These are phyloP conservation scores for Neofusicoccum parvum DNA, from an alignment of 2,329 filamentous ascomycete genomes.

Conservation along the genomic window DNA sequence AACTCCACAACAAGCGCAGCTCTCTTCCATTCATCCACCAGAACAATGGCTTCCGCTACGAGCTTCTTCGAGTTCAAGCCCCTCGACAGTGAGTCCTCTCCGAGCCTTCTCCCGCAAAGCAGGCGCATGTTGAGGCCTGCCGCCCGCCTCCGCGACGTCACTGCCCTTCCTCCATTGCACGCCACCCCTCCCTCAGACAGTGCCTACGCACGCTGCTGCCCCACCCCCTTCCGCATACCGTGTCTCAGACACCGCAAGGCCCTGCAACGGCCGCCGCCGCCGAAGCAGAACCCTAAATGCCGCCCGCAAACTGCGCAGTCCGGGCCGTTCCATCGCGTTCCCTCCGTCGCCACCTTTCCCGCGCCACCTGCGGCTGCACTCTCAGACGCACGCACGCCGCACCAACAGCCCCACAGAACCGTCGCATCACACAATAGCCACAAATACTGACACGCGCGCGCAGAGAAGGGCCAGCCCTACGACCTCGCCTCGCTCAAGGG, in stretches of 20 bases:
- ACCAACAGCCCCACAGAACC: slow-evolving; percentile 21
- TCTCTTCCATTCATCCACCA: slow-evolving; percentile 3
- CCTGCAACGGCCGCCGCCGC: background rate
- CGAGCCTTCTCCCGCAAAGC: background rate
- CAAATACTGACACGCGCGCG: background rate
- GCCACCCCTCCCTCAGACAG: background rate
- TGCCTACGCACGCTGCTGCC: background rate
- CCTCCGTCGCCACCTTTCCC: background rate
- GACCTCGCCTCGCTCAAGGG: slow-evolving; percentile 73
- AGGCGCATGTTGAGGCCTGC: background rate
- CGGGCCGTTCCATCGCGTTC: too few species aligned
- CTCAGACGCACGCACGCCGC: too few species aligned
- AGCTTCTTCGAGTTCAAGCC: slow-evolving; percentile 84
- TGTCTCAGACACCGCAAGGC: background rate
- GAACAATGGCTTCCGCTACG: slow-evolving; percentile 67
- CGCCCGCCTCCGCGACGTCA: background rate
- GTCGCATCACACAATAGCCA: background rate
- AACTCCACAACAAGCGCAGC: background rate
- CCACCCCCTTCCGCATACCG: background rate
- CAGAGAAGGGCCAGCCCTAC: slow-evolving; percentile 66
- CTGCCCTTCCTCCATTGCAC: background rate
- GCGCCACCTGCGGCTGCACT: background rate
- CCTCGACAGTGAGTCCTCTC: slow-evolving; percentile 67
- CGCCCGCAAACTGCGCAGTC: background rate
- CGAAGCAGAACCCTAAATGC: slow-evolving; percentile 4